A percentile compares a stretch with the other conserved stretches of the same genome.
phyloP scores from a whole-genome alignment of 2,329 filamentous ascomycete species.

The Fusarium paranaense region DNA sequence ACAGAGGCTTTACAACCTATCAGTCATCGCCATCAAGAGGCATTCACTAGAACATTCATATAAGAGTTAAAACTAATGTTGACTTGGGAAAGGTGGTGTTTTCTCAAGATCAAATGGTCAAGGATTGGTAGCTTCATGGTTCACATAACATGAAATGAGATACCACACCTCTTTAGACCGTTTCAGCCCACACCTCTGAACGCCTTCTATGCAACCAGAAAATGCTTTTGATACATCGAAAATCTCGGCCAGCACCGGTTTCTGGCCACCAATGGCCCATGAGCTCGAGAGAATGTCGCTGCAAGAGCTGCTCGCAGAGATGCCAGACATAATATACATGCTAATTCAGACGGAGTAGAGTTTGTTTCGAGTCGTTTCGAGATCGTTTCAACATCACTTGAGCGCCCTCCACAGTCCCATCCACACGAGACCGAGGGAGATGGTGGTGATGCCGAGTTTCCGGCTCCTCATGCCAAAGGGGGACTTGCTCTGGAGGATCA shows the following conservation, averaged over 20 bases:
- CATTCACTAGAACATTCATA: neutral
- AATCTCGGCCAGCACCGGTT: neutral
- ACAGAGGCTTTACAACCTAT: neutral
- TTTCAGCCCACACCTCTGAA: neutral
- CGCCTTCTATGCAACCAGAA: constrained; percentile 1
- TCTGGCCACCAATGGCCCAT: neutral
- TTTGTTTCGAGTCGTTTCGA: constrained; percentile 10
- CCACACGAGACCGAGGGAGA: constrained; percentile 75
- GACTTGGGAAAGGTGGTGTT: neutral
- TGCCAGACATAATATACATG: constrained; percentile 1
- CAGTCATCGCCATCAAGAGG: neutral
- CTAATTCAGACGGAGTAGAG: constrained; percentile 14
- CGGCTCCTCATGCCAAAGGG: constrained; percentile 80
- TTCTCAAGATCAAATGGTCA: neutral
- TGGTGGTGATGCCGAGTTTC: constrained; percentile 72
- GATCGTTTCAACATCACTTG: constrained; percentile 45
- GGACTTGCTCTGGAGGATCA: constrained; percentile 76
- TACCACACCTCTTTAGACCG: neutral
- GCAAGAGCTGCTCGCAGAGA: neutral
- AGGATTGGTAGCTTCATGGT: neutral
- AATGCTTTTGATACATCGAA: neutral
- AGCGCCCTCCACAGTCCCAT: constrained; percentile 78
- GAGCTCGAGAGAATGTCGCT: neutral
- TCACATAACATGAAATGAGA: neutral
- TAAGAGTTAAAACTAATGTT: neutral